Evolutionary conservation across 139 green algal genomes (phyloP).

Genomic region (Mesostigma viride): DNA sequence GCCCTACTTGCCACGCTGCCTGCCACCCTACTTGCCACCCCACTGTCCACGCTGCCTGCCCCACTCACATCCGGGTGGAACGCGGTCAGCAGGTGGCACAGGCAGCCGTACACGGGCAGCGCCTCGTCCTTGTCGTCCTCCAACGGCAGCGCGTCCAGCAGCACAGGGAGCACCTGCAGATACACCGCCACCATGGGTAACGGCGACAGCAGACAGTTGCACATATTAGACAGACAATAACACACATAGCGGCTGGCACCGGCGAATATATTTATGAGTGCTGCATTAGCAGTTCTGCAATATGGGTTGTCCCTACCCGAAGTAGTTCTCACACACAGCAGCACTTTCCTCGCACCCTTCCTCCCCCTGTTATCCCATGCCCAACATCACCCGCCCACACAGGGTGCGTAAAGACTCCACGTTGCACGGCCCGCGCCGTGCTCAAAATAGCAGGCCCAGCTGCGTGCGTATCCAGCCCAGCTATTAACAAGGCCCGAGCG

Average conservation of each 20-base stretch:
- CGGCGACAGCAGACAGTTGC: not conserved
- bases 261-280: conserved; percentile 4
- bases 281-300: not conserved
- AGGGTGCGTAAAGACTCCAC: too few relatives aligned
- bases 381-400: too few relatives aligned
- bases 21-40: too few relatives aligned
- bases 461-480: too few relatives aligned
- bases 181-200: not conserved
- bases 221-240: not conserved
- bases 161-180: conserved; percentile 43
- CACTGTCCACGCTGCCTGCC: too few relatives aligned
- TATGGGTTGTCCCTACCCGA: not conserved
- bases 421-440: too few relatives aligned
- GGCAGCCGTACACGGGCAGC: conserved; percentile 16
- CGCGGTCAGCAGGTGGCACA: conserved; percentile 12
- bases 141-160: conserved; percentile 43
- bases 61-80: conserved; percentile 10
- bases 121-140: conserved; percentile 30
- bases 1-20: too few relatives aligned
- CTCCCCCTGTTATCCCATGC: too few relatives aligned
- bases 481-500: too few relatives aligned
- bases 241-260: not conserved
- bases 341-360: conserved; percentile 8
- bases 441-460: too few relatives aligned
- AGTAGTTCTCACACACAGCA: conserved; percentile 6